These are phyloP conservation scores for Aspergillus caelatus DNA, from an alignment of 2,329 filamentous ascomycete genomes.

Conservation along the genomic window DNA sequence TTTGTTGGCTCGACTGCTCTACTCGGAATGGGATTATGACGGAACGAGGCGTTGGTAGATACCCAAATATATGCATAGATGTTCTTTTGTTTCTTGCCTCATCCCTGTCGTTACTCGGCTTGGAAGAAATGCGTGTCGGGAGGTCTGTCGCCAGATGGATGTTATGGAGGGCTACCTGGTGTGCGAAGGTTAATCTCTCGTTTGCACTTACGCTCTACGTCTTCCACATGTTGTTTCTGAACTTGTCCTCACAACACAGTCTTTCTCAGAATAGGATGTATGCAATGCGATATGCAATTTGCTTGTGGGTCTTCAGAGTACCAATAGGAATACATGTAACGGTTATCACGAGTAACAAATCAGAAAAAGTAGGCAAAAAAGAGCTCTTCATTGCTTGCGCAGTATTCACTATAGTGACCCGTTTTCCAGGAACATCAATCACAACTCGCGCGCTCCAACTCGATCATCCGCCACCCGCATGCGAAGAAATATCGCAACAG, in stretches of 20 bases:
- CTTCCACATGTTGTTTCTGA: conserved; percentile 11
- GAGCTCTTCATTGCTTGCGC: not conserved
- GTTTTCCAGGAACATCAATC: conserved; percentile 2
- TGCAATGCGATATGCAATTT: not conserved
- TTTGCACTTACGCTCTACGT: conserved; percentile 6
- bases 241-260: conserved; percentile 5
- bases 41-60: conserved; percentile 49
- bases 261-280: conserved; percentile 8
- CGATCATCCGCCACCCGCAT: conserved; percentile 38
- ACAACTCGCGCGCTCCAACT: conserved; percentile 26
- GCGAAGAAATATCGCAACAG: conserved; percentile 36
- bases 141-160: not conserved
- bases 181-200: conserved; percentile 5
- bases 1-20: conserved; percentile 29
- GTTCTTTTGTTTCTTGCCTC: conserved; percentile 23
- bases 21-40: conserved; percentile 39
- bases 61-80: conserved; percentile 43
- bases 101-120: conserved; percentile 16
- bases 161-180: conserved; percentile 3
- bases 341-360: not conserved
- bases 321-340: not conserved
- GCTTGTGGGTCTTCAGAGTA: not conserved
- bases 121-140: not conserved
- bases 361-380: not conserved
- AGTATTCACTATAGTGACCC: not conserved